Evolutionary conservation across 495 filamentous ascomycete genomes (phyloP).

Genomic region (Hypoxylon perforatum): DNA sequence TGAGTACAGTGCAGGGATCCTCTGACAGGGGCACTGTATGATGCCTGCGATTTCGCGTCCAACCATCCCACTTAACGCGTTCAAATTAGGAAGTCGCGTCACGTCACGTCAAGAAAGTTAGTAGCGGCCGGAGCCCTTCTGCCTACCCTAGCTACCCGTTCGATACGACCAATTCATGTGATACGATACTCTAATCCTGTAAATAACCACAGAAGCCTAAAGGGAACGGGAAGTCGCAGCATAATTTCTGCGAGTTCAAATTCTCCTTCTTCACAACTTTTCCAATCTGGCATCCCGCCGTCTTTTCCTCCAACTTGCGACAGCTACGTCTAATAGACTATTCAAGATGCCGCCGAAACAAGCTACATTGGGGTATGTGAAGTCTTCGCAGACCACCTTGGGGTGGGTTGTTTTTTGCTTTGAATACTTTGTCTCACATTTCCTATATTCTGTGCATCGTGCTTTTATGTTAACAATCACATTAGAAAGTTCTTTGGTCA

Average conservation of each 20-base stretch:
- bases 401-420: constrained; percentile 70
- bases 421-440: not conserved
- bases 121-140: constrained; percentile 7
- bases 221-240: constrained; percentile 1
- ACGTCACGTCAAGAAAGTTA: constrained; percentile 23
- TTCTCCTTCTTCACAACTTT: constrained; percentile 9
- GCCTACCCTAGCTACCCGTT: not conserved
- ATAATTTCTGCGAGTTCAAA: not conserved
- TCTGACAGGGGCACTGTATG: constrained; percentile 16
- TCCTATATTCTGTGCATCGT: not conserved
- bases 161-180: not conserved
- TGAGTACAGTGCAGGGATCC: not conserved
- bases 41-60: constrained; percentile 36
- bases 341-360: constrained; percentile 74
- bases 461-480: constrained; percentile 19
- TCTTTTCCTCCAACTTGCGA: constrained; percentile 33
- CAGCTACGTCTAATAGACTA: constrained; percentile 38
- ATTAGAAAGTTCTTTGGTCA: constrained; percentile 76
- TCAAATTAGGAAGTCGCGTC: constrained; percentile 33
- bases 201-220: constrained; percentile 12
- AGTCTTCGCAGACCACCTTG: constrained; percentile 79
- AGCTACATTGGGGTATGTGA: constrained; percentile 93
- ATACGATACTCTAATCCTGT: constrained; percentile 17
- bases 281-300: constrained; percentile 33
- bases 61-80: constrained; percentile 35